These are phyloP conservation scores for Fusarium sp. DNA, from an alignment of 2,329 filamentous ascomycete species.

Conservation along the genomic window DNA sequence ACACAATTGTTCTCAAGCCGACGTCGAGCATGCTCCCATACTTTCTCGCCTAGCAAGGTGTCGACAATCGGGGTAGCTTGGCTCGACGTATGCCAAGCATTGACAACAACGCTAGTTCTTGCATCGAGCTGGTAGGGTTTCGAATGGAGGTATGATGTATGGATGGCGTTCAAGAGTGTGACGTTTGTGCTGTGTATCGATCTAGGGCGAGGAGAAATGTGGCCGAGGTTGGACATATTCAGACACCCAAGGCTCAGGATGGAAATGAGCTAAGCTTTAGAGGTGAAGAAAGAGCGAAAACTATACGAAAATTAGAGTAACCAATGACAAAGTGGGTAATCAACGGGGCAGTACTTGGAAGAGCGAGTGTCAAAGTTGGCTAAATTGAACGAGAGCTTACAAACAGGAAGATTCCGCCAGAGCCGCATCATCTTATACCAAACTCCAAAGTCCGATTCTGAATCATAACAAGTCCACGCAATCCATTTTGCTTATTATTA, in stretches of 20 bases:
- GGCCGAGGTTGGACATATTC: neutral
- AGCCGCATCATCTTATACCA: neutral
- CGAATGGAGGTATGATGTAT: conserved; percentile 86
- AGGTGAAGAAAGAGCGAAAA: neutral
- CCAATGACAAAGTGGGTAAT: neutral
- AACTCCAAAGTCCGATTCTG: neutral
- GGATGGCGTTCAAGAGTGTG: conserved; percentile 89
- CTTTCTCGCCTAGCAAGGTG: conserved; percentile 78
- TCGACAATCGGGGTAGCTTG: conserved; percentile 82
- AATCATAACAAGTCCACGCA: neutral
- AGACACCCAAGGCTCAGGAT: neutral
- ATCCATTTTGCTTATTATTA: neutral
- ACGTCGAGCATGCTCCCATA: conserved; percentile 96
- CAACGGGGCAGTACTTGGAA: neutral
- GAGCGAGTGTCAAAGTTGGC: neutral
- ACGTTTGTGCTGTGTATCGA: conserved; percentile 70
- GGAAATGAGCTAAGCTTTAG: neutral
- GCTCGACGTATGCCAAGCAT: conserved; percentile 90
- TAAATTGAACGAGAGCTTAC: neutral
- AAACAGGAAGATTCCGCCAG: neutral
- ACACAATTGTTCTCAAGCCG: conserved; percentile 97
- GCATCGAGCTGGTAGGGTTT: conserved; percentile 88
- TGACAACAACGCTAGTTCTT: conserved; percentile 91
- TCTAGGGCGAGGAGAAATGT: neutral
- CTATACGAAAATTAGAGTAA: neutral